Evolutionary conservation across 495 filamentous ascomycete genomes (phyloP).

Genomic region (Penicillium canariense): DNA sequence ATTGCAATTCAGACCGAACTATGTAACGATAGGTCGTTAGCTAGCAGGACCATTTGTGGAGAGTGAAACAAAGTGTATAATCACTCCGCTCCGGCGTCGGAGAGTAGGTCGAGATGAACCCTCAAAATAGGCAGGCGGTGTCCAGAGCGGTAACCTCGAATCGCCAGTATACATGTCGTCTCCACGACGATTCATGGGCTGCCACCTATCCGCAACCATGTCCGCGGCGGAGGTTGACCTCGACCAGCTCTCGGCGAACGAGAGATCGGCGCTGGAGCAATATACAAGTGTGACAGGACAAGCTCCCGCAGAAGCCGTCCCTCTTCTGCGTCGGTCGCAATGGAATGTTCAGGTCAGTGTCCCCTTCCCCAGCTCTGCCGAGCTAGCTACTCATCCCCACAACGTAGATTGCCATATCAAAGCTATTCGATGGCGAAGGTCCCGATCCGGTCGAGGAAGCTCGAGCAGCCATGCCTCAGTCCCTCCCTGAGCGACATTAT

Average conservation of each 20-base stretch:
- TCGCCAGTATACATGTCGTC: slow-evolving; percentile 8
- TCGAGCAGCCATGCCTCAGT: slow-evolving; percentile 54
- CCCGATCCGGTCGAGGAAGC: slow-evolving; percentile 79
- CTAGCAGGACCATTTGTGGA: too few species aligned
- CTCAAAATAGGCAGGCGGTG: background rate
- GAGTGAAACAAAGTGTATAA: too few species aligned
- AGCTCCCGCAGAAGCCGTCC: slow-evolving; percentile 71
- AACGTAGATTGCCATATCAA: slow-evolving; percentile 82
- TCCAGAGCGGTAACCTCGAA: slow-evolving; percentile 12
- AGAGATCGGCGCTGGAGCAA: slow-evolving; percentile 80
- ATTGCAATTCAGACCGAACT: too few species aligned
- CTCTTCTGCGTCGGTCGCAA: slow-evolving; percentile 77
- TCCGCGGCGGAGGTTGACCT: slow-evolving; percentile 56
- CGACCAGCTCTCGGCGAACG: slow-evolving; percentile 64
- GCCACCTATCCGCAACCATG: slow-evolving; percentile 28
- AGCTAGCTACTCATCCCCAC: slow-evolving; percentile 9
- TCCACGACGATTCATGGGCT: slow-evolving; percentile 6
- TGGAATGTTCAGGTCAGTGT: slow-evolving; percentile 88
- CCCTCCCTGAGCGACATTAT: slow-evolving; percentile 49
- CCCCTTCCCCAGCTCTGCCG: slow-evolving; percentile 1
- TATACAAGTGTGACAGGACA: slow-evolving; percentile 88
- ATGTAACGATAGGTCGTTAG: too few species aligned
- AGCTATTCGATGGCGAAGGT: slow-evolving; percentile 96
- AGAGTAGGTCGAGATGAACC: background rate
- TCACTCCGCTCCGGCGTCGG: too few species aligned